Base-by-base conservation (phyloP, 1,284 basidiomycete species). In the Neolentinus lepideus region DNA sequence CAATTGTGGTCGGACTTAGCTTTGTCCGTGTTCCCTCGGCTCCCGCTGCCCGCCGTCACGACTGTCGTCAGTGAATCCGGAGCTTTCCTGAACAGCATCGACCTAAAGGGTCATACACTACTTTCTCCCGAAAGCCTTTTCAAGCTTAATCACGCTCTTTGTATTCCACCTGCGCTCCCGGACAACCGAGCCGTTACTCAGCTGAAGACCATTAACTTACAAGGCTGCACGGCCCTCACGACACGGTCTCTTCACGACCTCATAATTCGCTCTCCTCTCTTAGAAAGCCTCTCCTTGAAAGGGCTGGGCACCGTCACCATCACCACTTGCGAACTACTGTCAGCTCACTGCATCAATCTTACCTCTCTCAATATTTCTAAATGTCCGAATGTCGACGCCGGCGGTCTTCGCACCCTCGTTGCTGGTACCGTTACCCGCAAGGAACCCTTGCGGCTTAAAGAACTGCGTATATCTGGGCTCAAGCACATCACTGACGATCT, bases 1-100 rank as follows among this genome's bases (percentile, higher is more conserved):
- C 89, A 94, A 66, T 77, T 96, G 16, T 97, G 94, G 94, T 66
- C 75, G 26, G 62, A 77, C 52, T 69, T 92, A 36, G 77, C 89
- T 65, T 73, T 90, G 36, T 76, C 69, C 8, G 70, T 80, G 2
- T 86, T 88, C 67, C 78, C 84, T 16, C 70, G 75, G 53, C 64
- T 87, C n/a, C 76, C 81, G 3, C 64, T 74, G 36, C 65, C 67
- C 27, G 69, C 83, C 46, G 63, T 91, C 27, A 59, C 75, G 33
- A 77, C 76, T 35, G 69, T 88, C 27, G 72, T 80, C 36, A 64
- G 75, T 51, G 64, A 67, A 10, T 81, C 84, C 2, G 85, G 88
- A 1, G 73, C 85, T 1, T 95, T 92, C 69, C 75, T 92, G 53
- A 77, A 71, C 57, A 67, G 67, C 8, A 68, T 97, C 36, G 78